phyloP scores from a whole-genome alignment of 1,284 basidiomycete genomes.

The Ceratobasidium sp. region DNA sequence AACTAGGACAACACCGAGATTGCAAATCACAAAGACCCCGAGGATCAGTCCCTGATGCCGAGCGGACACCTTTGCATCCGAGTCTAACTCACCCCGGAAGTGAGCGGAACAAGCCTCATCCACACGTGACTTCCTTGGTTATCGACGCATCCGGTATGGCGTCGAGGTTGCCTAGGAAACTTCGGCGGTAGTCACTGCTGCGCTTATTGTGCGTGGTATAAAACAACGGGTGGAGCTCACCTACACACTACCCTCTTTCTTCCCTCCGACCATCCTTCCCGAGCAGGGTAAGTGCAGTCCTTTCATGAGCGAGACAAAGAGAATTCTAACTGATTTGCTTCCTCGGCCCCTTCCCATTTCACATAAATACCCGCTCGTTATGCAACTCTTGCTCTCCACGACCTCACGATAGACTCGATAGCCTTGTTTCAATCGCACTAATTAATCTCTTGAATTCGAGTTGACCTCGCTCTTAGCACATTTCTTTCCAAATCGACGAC shows the following conservation, averaged over 20 bases:
- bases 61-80: neutral
- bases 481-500: neutral
- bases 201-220: constrained; percentile 11
- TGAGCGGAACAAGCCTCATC: neutral
- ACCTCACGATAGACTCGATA: constrained; percentile 27
- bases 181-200: neutral
- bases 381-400: neutral
- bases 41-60: constrained; percentile 23
- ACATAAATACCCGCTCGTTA: neutral
- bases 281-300: constrained; percentile 40
- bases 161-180: constrained; percentile 23
- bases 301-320: neutral
- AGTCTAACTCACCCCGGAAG: neutral
- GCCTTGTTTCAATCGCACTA: constrained; percentile 30
- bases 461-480: constrained; percentile 28
- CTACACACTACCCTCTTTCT: neutral
- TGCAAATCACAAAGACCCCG: constrained; percentile 34
- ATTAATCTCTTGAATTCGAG: constrained; percentile 16
- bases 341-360: too few species aligned
- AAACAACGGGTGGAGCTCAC: neutral
- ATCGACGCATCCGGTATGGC: neutral
- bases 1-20: constrained; percentile 32
- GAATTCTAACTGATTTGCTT: constrained; percentile 3
- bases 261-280: constrained; percentile 9
- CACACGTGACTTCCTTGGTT: neutral